Base-by-base conservation (phyloP, 257 asterid genomes). In the Solanum corneliomulleri region DNA sequence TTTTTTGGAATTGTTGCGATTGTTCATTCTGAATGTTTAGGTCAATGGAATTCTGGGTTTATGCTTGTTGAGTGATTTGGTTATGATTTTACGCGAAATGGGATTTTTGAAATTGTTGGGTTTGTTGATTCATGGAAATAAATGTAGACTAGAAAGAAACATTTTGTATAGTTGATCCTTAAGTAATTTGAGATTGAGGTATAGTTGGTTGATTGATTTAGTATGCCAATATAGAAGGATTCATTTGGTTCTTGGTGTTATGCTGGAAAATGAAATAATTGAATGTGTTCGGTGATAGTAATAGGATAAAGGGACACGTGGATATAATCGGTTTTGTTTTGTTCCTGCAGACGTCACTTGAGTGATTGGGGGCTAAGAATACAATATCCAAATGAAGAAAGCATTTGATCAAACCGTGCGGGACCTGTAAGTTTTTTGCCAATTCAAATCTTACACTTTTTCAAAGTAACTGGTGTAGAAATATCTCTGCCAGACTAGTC, bases 321-420 rank as follows among this genome's bases (percentile, higher is more conserved):
- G 21, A 86, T 86, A n/a, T 49, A 49, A 52, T 86, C 23, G n/a
- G 12, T 47, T 85, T 85, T 29, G 23, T 72, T 70, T 18, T 72
- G 47, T 86, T 86, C 74, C 74, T 23, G 23, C 70, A 86, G 83
- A 49, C 42, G 37, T 33, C 82, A 52, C 47, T 86, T 33, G 71
- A 72, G 72, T 86, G 29, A 23, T 52, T 11, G 85, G 85, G 29
- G 33, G 69, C 42, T 71, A 64, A 71, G 66, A n/a, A 12, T 35
- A 70, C 7, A 5, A 52, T 56, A 78, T 86, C 72, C 91, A 85
- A 90, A 95, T 95, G 98, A 95, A 95, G 98, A 95, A 95, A 92
- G 98, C 92, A 56, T 87, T 95, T 86, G 96, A 90, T 94, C 98
- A 95, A 92, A 95, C 98, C 62, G 98, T 95, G 87, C 95, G 98